A percentile compares a stretch with the other conserved stretches of the same genome.
Evolutionary conservation across 2,329 filamentous ascomycete genomes (phyloP).

Genomic region (Magnaporthales sp.): DNA sequence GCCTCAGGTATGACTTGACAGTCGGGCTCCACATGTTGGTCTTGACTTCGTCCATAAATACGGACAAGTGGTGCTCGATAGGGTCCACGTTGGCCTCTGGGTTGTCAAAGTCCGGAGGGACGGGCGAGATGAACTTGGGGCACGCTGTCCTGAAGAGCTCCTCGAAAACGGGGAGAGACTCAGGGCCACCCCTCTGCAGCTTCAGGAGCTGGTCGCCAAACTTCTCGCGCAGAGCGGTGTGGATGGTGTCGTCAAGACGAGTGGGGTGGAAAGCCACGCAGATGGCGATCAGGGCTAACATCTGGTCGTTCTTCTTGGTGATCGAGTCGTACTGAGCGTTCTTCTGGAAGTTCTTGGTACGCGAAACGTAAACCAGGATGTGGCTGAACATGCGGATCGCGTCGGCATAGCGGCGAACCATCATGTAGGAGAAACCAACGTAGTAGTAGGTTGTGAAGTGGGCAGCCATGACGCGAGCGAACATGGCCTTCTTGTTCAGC

Average conservation of each 20-base stretch:
- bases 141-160: slow-evolving; percentile 97
- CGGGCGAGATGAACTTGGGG: slow-evolving; percentile 98
- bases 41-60: slow-evolving; percentile 99
- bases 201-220: slow-evolving; percentile 97
- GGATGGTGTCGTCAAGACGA: slow-evolving; percentile 95
- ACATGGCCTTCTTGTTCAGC: slow-evolving; percentile 99
- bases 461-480: slow-evolving; percentile 96
- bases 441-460: slow-evolving; percentile 99
- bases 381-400: slow-evolving; percentile 99
- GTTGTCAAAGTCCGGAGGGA: slow-evolving; percentile 95
- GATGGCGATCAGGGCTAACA: slow-evolving; percentile 98
- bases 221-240: slow-evolving; percentile 96
- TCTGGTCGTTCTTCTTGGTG: slow-evolving; percentile 99
- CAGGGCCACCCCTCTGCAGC: slow-evolving; percentile 91
- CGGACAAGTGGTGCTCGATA: slow-evolving; percentile 88
- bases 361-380: slow-evolving; percentile 96
- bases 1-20: slow-evolving; percentile 95
- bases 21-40: slow-evolving; percentile 98
- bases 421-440: slow-evolving; percentile 99
- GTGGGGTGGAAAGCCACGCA: slow-evolving; percentile 98
- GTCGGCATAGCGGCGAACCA: slow-evolving; percentile 99
- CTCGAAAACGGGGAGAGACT: slow-evolving; percentile 93
- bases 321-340: slow-evolving; percentile 97
- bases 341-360: slow-evolving; percentile 99
- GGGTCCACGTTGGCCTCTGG: slow-evolving; percentile 93